These are phyloP conservation scores for Gloeostereum incarnatum DNA, from an alignment of 768 basidiomycete genomes.

Conservation along the genomic window DNA sequence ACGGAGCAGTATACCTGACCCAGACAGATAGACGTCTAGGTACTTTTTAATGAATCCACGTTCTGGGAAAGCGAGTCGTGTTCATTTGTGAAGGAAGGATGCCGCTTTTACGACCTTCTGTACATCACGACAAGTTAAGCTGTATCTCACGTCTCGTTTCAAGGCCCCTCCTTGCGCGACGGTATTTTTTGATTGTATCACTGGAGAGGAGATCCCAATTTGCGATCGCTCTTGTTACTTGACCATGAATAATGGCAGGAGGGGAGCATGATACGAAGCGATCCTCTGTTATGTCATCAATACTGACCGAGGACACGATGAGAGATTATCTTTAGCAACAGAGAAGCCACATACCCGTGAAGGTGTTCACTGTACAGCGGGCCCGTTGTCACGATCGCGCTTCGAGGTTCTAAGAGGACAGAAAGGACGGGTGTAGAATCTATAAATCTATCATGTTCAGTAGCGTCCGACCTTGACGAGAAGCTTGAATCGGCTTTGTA, in stretches of 20 bases:
- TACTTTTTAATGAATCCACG: no score
- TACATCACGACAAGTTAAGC: constrained; percentile 82
- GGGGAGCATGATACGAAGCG: constrained; percentile 17
- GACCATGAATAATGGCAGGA: constrained; percentile 17
- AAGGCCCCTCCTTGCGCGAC: constrained; percentile 43
- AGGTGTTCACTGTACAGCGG: constrained; percentile 63
- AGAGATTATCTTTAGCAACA: constrained; percentile 5
- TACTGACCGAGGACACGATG: constrained; percentile 23
- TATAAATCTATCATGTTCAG: constrained; percentile 33
- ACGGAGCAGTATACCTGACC: no score
- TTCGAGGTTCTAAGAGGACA: constrained; percentile 77
- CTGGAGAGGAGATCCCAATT: constrained; percentile 49
- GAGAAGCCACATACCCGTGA: constrained; percentile 44
- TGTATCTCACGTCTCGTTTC: constrained; percentile 54
- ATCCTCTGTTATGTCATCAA: constrained; percentile 50
- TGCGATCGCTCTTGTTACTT: constrained; percentile 32
- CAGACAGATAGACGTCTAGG: no score
- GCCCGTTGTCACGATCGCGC: constrained; percentile 67
- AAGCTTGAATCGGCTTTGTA: constrained; percentile 31
- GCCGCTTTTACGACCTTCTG: constrained; percentile 41
- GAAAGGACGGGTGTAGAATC: constrained; percentile 58
- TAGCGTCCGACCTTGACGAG: constrained; percentile 4
- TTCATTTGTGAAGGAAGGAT: no score
- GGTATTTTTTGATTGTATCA: constrained; percentile 22
- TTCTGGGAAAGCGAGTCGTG: no score